These are phyloP conservation scores for Prunus padus DNA, from an alignment of 306 rosid genomes.

Conservation along the genomic window DNA sequence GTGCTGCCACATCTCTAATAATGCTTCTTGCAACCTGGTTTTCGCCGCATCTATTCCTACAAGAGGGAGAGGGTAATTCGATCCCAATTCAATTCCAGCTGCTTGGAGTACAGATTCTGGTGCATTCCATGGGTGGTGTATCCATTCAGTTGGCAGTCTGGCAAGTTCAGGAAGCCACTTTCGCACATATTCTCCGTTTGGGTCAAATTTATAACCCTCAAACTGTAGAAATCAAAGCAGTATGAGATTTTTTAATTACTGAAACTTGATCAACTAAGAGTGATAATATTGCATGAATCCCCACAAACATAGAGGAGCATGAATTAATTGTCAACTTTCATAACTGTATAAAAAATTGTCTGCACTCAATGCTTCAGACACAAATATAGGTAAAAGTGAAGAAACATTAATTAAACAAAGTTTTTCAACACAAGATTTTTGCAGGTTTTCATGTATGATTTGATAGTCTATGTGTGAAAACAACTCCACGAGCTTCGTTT, in stretches of 20 bases:
- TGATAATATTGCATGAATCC: background rate
- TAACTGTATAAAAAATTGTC: background rate
- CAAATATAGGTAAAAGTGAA: background rate
- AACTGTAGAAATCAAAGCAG: slow-evolving; percentile 47
- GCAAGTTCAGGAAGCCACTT: slow-evolving; percentile 96
- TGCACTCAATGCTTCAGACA: background rate
- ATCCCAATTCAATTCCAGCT: slow-evolving; percentile 86
- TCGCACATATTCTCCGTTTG: slow-evolving; percentile 83
- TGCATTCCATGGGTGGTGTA: slow-evolving; percentile 96
- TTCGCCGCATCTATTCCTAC: slow-evolving; percentile 73
- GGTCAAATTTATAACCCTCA: slow-evolving; percentile 84
- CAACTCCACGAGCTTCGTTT: background rate
- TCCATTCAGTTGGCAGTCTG: slow-evolving; percentile 90
- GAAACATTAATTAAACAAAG: background rate
- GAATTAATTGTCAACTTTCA: slow-evolving; percentile 9
- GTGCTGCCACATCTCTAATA: slow-evolving; percentile 71
- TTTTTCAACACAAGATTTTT: background rate
- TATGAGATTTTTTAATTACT: background rate
- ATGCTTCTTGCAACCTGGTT: slow-evolving; percentile 66
- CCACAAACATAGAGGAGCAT: background rate
- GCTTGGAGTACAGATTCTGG: slow-evolving; percentile 83
- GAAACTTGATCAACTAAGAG: background rate
- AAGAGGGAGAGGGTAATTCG: slow-evolving; percentile 88
- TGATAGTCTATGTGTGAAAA: background rate
- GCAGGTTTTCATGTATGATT: background rate